phyloP scores from a whole-genome alignment of 2,329 filamentous ascomycete genomes.

The Teratosphaeria pseudoeucalypti region DNA sequence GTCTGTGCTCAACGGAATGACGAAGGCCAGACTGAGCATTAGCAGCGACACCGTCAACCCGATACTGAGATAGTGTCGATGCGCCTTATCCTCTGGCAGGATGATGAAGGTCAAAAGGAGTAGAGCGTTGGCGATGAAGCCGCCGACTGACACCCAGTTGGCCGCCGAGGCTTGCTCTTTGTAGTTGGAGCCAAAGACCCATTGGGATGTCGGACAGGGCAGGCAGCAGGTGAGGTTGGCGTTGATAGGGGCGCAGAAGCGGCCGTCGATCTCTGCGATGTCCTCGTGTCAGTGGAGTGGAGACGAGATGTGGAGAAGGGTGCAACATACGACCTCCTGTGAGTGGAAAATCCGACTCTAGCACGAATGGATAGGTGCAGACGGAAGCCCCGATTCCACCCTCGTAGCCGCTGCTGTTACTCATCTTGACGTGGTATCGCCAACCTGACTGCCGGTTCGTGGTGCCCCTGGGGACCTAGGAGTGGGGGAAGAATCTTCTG shows the following conservation, averaged over 20 bases:
- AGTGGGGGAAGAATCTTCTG: background rate
- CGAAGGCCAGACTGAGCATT: slow-evolving; percentile 74
- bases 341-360: background rate
- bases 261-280: slow-evolving; percentile 34
- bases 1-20: slow-evolving; percentile 67
- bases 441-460: background rate
- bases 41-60: slow-evolving; percentile 61
- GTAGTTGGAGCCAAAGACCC: slow-evolving; percentile 49
- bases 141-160: slow-evolving; percentile 67
- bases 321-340: background rate
- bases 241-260: slow-evolving; percentile 41
- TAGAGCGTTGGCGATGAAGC: slow-evolving; percentile 59
- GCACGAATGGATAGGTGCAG: background rate
- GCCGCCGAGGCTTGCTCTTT: slow-evolving; percentile 46
- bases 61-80: slow-evolving; percentile 76
- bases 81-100: slow-evolving; percentile 75
- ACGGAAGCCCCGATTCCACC: background rate
- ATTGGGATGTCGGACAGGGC: slow-evolving; percentile 72
- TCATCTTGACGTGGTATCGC: background rate
- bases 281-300: background rate
- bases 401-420: background rate
- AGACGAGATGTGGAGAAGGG: background rate
- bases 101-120: slow-evolving; percentile 65
- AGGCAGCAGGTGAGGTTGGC: slow-evolving; percentile 58
- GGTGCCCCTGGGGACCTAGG: background rate